Conservation (phyloP, 306 rosid genomes). For the Neltuma alba region DNA sequence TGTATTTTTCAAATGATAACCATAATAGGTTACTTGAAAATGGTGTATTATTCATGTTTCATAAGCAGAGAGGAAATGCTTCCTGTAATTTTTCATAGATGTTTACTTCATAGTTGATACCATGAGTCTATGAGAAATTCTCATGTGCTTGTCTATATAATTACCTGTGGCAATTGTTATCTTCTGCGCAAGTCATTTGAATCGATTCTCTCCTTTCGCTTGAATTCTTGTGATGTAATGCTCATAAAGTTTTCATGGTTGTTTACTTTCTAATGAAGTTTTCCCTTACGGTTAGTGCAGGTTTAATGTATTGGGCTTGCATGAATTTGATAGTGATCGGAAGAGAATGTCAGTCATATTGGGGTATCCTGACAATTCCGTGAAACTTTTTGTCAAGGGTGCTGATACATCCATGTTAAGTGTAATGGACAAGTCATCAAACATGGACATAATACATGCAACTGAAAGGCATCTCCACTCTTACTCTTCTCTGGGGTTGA, state of each 20-base stretch:
- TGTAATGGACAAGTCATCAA: constrained; percentile 59
- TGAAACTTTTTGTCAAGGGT: constrained; percentile 91
- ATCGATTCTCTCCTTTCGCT: constrained; percentile 8
- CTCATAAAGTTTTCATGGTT: neutral
- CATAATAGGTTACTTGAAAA: neutral
- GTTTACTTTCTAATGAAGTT: constrained; percentile 29
- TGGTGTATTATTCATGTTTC: constrained; percentile 12
- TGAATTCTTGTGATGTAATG: constrained; percentile 22
- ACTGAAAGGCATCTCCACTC: constrained; percentile 78
- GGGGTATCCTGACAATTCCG: constrained; percentile 74
- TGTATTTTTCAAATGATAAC: neutral
- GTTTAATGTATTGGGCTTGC: constrained; percentile 90
- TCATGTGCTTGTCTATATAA: neutral
- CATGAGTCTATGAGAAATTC: neutral
- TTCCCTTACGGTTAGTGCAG: constrained; percentile 56
- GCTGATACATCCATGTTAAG: constrained; percentile 89
- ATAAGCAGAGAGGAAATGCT: neutral
- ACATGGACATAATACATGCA: constrained; percentile 45
- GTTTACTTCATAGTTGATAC: neutral
- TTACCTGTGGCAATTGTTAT: neutral
- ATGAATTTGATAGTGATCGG: constrained; percentile 95
- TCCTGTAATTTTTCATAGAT: neutral
- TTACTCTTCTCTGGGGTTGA: constrained; percentile 86
- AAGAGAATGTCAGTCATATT: constrained; percentile 95
- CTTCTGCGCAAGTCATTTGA: neutral